Conservation (phyloP, 2,329 filamentous ascomycete genomes). For the Parastagonospora avenae region DNA sequence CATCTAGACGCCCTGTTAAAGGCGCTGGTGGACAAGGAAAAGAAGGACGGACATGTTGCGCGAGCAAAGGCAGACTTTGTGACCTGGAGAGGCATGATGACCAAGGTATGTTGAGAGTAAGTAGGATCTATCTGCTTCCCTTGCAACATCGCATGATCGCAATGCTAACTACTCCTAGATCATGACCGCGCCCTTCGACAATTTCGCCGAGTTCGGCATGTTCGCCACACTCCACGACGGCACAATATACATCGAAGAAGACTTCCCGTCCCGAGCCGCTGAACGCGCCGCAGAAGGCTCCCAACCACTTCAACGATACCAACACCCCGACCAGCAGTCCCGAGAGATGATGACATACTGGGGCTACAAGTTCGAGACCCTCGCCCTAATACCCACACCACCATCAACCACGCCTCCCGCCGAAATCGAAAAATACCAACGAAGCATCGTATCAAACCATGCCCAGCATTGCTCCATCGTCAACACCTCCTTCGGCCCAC, state of each 20-base stretch:
- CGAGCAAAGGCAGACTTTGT: conserved; percentile 78
- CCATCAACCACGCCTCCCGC: conserved; percentile 82
- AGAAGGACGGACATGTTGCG: conserved; percentile 60
- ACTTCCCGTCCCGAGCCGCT: conserved; percentile 73
- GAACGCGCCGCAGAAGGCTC: conserved; percentile 57
- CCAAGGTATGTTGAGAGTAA: conserved; percentile 68
- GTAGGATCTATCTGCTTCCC: conserved; percentile 14
- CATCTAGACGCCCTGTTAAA: conserved; percentile 84
- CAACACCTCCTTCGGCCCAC: conserved; percentile 80
- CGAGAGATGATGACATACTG: conserved; percentile 90
- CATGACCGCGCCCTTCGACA: conserved; percentile 81
- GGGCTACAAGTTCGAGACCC: conserved; percentile 97
- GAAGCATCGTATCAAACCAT: conserved; percentile 80
- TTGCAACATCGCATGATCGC: conserved; percentile 4
- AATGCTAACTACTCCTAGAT: conserved; percentile 61
- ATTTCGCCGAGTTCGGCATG: conserved; percentile 87
- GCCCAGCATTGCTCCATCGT: conserved; percentile 97
- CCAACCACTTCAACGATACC: conserved; percentile 27
- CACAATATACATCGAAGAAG: conserved; percentile 83
- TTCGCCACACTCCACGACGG: conserved; percentile 92
- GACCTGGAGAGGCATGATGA: conserved; percentile 99
- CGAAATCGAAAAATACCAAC: conserved; percentile 76
- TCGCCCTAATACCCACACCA: conserved; percentile 74
- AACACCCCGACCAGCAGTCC: conserved; percentile 61
- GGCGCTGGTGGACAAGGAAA: conserved; percentile 75